Evolutionary conservation across 2,329 filamentous ascomycete genomes (phyloP).

Genomic region (Aureobasidium sp.): DNA sequence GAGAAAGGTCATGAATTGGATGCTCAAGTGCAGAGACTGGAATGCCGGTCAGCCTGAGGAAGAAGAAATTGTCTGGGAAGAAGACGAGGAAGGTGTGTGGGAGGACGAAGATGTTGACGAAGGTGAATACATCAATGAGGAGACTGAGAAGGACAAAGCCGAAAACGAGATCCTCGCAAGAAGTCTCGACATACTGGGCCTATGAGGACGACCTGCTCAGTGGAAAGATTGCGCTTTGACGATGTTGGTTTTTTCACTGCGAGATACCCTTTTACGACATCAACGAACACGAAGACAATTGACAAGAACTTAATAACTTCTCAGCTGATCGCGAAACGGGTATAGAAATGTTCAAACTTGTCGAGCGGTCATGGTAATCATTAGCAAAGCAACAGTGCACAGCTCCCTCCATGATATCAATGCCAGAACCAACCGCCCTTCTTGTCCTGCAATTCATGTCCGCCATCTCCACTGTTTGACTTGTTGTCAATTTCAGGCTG

Average conservation of each 20-base stretch:
- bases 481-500: constrained; percentile 6
- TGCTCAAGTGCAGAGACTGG: background rate
- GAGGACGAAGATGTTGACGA: background rate
- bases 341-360: background rate
- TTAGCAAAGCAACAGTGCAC: background rate
- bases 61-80: background rate
- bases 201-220: background rate
- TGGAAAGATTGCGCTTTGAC: background rate
- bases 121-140: background rate
- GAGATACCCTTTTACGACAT: background rate
- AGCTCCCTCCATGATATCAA: background rate
- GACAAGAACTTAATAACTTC: background rate
- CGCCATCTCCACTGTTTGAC: background rate
- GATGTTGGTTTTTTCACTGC: background rate
- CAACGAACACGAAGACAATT: background rate
- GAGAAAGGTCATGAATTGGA: background rate
- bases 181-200: background rate
- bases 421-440: constrained; percentile 14
- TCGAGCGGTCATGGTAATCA: background rate
- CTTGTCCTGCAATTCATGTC: constrained; percentile 2
- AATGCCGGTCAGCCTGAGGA: background rate
- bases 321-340: background rate
- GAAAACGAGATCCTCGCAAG: background rate
- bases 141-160: background rate
- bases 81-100: background rate